These are phyloP conservation scores for Chytriomyces hyalinus DNA, from an alignment of 192 early-diverging fungal species.

Conservation along the genomic window DNA sequence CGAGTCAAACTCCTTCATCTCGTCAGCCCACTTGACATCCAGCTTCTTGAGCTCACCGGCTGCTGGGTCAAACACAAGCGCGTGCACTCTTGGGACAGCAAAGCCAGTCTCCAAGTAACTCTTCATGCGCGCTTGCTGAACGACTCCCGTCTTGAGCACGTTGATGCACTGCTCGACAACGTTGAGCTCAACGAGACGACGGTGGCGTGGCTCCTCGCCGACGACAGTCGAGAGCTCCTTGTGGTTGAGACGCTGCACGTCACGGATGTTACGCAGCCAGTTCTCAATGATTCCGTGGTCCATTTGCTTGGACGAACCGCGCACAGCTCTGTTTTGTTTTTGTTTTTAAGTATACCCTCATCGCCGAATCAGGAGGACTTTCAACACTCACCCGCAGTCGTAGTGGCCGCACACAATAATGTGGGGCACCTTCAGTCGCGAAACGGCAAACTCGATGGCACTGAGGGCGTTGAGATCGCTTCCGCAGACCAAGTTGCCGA, in stretches of 20 bases:
- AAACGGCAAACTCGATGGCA: slow-evolving; percentile 87
- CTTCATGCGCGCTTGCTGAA: slow-evolving; percentile 14
- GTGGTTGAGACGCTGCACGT: slow-evolving; percentile 71
- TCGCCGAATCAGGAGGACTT: neutral
- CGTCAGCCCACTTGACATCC: slow-evolving; percentile 27
- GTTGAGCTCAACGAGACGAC: slow-evolving; percentile 69
- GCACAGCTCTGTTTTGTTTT: slow-evolving; percentile 15
- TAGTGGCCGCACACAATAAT: slow-evolving; percentile 80
- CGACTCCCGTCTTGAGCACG: slow-evolving; percentile 30
- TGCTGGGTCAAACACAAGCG: slow-evolving; percentile 29
- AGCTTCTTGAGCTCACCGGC: slow-evolving; percentile 23
- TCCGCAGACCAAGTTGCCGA: slow-evolving; percentile 84
- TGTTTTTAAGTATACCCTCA: neutral
- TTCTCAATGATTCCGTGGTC: slow-evolving; percentile 74
- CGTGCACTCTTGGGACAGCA: slow-evolving; percentile 24
- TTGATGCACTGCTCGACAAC: slow-evolving; percentile 28
- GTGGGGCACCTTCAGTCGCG: slow-evolving; percentile 83
- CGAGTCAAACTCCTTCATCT: slow-evolving; percentile 34
- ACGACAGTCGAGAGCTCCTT: slow-evolving; percentile 49
- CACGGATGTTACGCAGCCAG: slow-evolving; percentile 89
- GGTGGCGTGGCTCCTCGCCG: slow-evolving; percentile 36
- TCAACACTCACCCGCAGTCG: slow-evolving; percentile 34
- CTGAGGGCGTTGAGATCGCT: slow-evolving; percentile 77
- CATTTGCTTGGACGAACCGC: slow-evolving; percentile 25
- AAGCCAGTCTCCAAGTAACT: slow-evolving; percentile 17